phyloP scores from a whole-genome alignment of 352 stramenopile genomes.

The Pythium monospermum region DNA sequence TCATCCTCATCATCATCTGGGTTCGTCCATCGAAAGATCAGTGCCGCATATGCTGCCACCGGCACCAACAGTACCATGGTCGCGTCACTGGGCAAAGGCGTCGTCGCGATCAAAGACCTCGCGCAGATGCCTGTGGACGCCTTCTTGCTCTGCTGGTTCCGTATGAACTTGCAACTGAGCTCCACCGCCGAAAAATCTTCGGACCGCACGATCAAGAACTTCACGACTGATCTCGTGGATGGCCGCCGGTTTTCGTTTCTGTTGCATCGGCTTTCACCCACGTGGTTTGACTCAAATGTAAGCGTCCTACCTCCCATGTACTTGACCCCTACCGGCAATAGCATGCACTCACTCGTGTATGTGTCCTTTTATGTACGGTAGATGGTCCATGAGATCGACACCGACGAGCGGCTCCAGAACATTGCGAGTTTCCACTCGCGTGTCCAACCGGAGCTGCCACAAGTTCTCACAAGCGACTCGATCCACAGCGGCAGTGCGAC shows the following conservation, averaged over 20 bases:
- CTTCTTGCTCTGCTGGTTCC: slow-evolving; percentile 72
- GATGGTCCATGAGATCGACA: slow-evolving; percentile 78
- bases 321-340: too few relatives aligned
- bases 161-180: slow-evolving; percentile 64
- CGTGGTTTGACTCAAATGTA: slow-evolving; percentile 63
- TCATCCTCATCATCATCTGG: not conserved
- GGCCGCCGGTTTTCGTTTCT: slow-evolving; percentile 64
- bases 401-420: slow-evolving; percentile 62
- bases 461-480: slow-evolving; percentile 65
- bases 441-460: slow-evolving; percentile 58
- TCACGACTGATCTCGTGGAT: slow-evolving; percentile 63
- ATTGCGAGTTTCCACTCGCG: slow-evolving; percentile 60
- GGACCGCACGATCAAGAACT: slow-evolving; percentile 77
- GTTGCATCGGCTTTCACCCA: slow-evolving; percentile 67
- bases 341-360: not conserved
- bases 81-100: slow-evolving; percentile 17
- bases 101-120: slow-evolving; percentile 54
- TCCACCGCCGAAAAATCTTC: slow-evolving; percentile 51
- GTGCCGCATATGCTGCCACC: slow-evolving; percentile 16
- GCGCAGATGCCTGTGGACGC: slow-evolving; percentile 69
- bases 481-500: slow-evolving; percentile 54
- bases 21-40: slow-evolving; percentile 3
- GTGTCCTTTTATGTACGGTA: slow-evolving; percentile 23
- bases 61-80: slow-evolving; percentile 22
- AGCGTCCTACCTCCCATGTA: too few relatives aligned